phyloP scores from a whole-genome alignment of 2,329 filamentous ascomycete genomes.

The Alternaria longipes region DNA sequence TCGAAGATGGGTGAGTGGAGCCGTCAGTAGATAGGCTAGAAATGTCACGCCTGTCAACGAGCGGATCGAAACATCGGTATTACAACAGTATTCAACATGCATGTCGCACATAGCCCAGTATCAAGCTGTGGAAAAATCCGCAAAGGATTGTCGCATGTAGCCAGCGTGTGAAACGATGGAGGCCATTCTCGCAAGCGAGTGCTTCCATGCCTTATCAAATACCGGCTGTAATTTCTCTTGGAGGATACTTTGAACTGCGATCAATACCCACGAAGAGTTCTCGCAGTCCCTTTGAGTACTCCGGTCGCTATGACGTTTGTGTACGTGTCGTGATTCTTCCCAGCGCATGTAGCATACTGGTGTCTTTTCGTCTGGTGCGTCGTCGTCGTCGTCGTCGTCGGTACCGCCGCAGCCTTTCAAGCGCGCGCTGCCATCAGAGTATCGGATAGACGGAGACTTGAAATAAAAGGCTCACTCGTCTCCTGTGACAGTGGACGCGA shows the following conservation, averaged over 20 bases:
- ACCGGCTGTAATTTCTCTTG: slow-evolving; percentile 25
- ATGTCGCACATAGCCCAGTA: neutral
- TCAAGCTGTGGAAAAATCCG: neutral
- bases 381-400: neutral
- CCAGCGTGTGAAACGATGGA: slow-evolving; percentile 24
- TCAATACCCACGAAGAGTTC: slow-evolving; percentile 36
- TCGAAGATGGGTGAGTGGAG: neutral
- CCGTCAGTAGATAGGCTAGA: neutral
- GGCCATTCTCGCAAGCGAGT: slow-evolving; percentile 29
- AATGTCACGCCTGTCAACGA: neutral
- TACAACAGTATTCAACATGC: neutral
- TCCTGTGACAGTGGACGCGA: neutral
- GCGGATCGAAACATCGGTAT: neutral
- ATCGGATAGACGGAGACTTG: neutral
- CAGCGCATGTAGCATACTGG: neutral
- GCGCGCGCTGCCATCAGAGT: neutral
- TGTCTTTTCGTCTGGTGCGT: neutral
- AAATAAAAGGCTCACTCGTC: neutral
- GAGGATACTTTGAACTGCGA: slow-evolving; percentile 45
- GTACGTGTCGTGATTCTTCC: neutral
- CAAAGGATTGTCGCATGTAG: slow-evolving; percentile 18
- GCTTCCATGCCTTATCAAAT: slow-evolving; percentile 23
- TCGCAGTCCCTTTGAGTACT: slow-evolving; percentile 45
- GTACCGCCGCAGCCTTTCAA: neutral
- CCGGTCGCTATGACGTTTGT: slow-evolving; percentile 11